Percentiles rank a stretch among this genome's conserved stretches.
phyloP scores from a whole-genome alignment of 2,329 filamentous ascomycete genomes.

The Paraphoma sp. region DNA sequence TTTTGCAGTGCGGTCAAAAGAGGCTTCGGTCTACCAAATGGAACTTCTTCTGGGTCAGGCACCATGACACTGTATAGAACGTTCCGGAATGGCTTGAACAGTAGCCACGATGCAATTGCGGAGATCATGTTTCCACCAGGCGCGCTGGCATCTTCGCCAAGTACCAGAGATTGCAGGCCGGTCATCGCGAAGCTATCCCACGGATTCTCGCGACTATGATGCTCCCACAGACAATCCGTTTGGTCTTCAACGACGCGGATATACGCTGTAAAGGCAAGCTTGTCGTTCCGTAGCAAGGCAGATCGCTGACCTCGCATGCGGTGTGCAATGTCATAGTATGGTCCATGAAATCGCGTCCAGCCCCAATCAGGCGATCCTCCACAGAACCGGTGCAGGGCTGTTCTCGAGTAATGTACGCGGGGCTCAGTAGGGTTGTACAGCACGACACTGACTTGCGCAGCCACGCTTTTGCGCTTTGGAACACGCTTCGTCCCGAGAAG shows the following conservation, averaged over 20 bases:
- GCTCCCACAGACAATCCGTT: slow-evolving; percentile 67
- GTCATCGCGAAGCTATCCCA: slow-evolving; percentile 66
- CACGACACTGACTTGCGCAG: slow-evolving; percentile 68
- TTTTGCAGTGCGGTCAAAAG: slow-evolving; percentile 59
- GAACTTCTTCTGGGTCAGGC: slow-evolving; percentile 55
- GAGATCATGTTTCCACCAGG: slow-evolving; percentile 56
- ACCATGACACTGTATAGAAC: slow-evolving; percentile 59
- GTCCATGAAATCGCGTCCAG: slow-evolving; percentile 67
- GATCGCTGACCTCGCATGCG: slow-evolving; percentile 65
- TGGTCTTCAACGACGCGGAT: slow-evolving; percentile 67
- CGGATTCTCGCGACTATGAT: slow-evolving; percentile 59
- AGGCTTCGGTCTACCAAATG: slow-evolving; percentile 57
- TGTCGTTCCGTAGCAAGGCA: slow-evolving; percentile 66
- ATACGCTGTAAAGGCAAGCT: slow-evolving; percentile 67
- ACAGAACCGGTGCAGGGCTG: slow-evolving; percentile 66
- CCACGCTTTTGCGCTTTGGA: slow-evolving; percentile 52
- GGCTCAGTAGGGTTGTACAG: slow-evolving; percentile 70
- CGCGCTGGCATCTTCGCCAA: slow-evolving; percentile 36
- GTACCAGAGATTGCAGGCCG: slow-evolving; percentile 59
- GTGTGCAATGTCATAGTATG: slow-evolving; percentile 63
- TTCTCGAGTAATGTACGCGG: slow-evolving; percentile 62
- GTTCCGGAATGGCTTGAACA: slow-evolving; percentile 65
- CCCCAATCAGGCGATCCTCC: slow-evolving; percentile 66
- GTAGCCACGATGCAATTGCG: slow-evolving; percentile 64
- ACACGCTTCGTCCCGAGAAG: slow-evolving; percentile 40